Base-by-base conservation (phyloP, 73 alveolate species). In the Paraurostyla sp. region DNA sequence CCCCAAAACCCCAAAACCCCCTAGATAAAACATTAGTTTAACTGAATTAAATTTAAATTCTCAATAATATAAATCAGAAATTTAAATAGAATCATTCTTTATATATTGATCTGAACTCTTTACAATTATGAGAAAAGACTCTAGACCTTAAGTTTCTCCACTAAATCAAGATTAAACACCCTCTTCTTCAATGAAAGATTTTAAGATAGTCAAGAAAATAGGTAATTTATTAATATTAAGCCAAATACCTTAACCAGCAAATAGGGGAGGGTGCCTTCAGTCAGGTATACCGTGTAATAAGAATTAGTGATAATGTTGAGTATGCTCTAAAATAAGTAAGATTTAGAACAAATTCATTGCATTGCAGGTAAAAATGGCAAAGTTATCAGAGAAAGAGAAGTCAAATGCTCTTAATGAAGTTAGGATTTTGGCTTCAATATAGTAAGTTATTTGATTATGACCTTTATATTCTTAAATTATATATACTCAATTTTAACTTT, bases 371-470 rank as follows among this genome's bases (percentile, higher is more conserved):
- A 43, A 63, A 36, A 36, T 85, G 45, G 71, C 82, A 11, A 75
- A 75, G 25, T 40, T 85, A 46, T 46, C 82, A 32, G 91, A 81
- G 15, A 88, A 88, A 46, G 94, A 88, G 42, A 60, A 63, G 71
- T 49, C 76, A 80, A 88, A 88, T 80, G 94, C 94, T 20, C 35
- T 88, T 33, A 88, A 88, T 36, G 94, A 88, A 59, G 90, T 88
- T 18, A 48, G 94, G 58, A 88, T 88, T 50, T 87, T 88, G 3
- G 94, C 94, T 0, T 88, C 94, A 2, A 71, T 88, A 32, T 33
- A 88, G 91, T 75, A 75, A 75, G 87, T 46, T 9, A 9, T 22
- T 4, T 23, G n/a, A 20, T 63, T n/a, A 69, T 69, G 36, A 69
- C 25, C 3, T 15, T 23, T 38, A 9, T 18, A 36, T 20, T 3